Percentiles rank a stretch among this genome's conserved stretches.
phyloP scores from a whole-genome alignment of 371 early-diverging fungal genomes.

The Umbelopsis sp. region DNA sequence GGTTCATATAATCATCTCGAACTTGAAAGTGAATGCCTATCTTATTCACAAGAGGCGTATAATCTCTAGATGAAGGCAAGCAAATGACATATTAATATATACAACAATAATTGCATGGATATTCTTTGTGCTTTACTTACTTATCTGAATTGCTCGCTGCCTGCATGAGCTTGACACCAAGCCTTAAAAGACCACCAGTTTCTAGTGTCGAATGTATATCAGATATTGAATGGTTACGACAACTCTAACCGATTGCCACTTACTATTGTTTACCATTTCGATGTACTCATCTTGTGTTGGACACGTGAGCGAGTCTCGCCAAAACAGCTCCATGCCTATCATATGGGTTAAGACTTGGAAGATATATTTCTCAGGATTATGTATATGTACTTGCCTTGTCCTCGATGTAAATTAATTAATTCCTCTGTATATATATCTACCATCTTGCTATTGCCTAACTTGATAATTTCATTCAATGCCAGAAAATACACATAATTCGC shows the following conservation, averaged over 20 bases:
- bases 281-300: constrained; percentile 90
- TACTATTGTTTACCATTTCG: constrained; percentile 92
- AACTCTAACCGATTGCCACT: constrained; percentile 15
- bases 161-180: constrained; percentile 93
- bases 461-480: constrained; percentile 78
- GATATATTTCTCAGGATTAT: constrained; percentile 57
- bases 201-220: constrained; percentile 48
- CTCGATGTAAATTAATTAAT: constrained; percentile 30
- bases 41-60: constrained; percentile 76
- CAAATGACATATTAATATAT: background rate
- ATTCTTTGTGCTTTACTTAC: constrained; percentile 35
- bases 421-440: constrained; percentile 77
- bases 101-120: too few relatives aligned
- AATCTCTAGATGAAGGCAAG: constrained; percentile 53
- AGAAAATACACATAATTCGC: constrained; percentile 96
- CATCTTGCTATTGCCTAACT: constrained; percentile 68
- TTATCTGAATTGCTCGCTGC: constrained; percentile 50
- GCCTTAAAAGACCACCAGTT: constrained; percentile 90
- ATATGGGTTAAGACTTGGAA: constrained; percentile 63
- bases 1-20: constrained; percentile 94
- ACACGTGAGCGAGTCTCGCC: constrained; percentile 86
- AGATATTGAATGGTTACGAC: background rate
- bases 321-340: constrained; percentile 90
- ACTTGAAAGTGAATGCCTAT: constrained; percentile 95
- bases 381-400: constrained; percentile 39